phyloP scores from a whole-genome alignment of 2,329 filamentous ascomycete genomes.

The Epichloe aotearoae region DNA sequence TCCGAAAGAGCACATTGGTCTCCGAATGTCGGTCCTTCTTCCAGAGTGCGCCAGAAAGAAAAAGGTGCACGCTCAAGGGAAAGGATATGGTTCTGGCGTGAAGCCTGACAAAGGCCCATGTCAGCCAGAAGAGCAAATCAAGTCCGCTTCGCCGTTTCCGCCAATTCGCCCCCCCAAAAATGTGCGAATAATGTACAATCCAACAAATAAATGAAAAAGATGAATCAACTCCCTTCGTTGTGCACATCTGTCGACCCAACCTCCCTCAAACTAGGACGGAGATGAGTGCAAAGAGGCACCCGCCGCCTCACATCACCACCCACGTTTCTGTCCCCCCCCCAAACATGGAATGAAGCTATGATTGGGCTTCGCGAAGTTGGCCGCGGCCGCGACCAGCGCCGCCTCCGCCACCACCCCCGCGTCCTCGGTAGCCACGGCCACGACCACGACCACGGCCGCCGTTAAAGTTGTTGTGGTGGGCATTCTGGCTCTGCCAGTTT shows the following conservation, averaged over 20 bases:
- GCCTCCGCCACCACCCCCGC: constrained; percentile 20
- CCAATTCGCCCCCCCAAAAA: constrained; percentile 21
- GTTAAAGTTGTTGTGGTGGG: constrained; percentile 23
- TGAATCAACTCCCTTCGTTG: constrained; percentile 9
- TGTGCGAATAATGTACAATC: constrained; percentile 30
- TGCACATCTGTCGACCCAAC: not conserved
- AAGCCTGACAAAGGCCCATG: not conserved
- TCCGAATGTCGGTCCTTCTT: not conserved
- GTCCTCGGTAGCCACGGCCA: constrained; percentile 26
- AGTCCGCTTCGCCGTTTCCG: constrained; percentile 20
- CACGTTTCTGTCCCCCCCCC: too few species aligned
- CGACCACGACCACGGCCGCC: constrained; percentile 21
- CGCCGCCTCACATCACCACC: not conserved
- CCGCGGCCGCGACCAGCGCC: constrained; percentile 23
- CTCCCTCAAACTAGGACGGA: constrained; percentile 8
- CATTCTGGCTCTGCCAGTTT: constrained; percentile 29
- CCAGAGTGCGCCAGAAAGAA: not conserved
- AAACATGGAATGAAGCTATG: constrained; percentile 16
- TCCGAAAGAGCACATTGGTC: not conserved
- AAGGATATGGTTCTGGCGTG: not conserved
- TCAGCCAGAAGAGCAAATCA: constrained; percentile 13
- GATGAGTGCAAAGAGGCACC: constrained; percentile 4
- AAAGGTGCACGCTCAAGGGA: not conserved
- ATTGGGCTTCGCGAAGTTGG: constrained; percentile 21
- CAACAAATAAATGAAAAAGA: constrained; percentile 19